A percentile compares a stretch with the other conserved stretches of the same genome.
These are phyloP conservation scores for Tricladium varicosporioides DNA, from an alignment of 2,329 filamentous ascomycete species.

Conservation along the genomic window DNA sequence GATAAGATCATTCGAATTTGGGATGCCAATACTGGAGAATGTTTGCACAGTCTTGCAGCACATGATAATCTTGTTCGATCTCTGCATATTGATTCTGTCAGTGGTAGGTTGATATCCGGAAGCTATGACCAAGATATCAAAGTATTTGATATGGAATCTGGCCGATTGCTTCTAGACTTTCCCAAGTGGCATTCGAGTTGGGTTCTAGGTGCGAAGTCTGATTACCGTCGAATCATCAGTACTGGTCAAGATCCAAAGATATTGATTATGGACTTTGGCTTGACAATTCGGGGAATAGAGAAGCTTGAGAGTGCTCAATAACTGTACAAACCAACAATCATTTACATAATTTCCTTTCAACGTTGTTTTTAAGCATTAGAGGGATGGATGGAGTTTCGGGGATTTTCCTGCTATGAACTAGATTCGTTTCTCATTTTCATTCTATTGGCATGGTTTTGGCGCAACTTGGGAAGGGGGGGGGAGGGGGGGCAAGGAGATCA, in stretches of 20 bases:
- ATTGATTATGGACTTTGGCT: constrained; percentile 88
- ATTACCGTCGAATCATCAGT: constrained; percentile 91
- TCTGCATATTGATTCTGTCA: constrained; percentile 84
- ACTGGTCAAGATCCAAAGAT: constrained; percentile 93
- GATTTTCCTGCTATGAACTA: not conserved
- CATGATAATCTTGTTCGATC: constrained; percentile 86
- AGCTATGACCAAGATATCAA: constrained; percentile 96
- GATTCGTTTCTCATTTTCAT: not conserved
- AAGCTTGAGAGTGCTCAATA: constrained; percentile 48
- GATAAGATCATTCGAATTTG: constrained; percentile 96
- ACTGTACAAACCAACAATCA: not conserved
- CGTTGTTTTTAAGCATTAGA: not conserved
- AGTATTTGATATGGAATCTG: constrained; percentile 84
- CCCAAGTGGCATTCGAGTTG: constrained; percentile 96
- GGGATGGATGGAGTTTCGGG: not conserved
- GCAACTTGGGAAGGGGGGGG: not conserved
- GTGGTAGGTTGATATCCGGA: constrained; percentile 82
- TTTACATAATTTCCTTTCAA: not conserved
- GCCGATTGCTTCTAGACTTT: constrained; percentile 76
- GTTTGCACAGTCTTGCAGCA: constrained; percentile 75
- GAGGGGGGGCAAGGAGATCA: not conserved
- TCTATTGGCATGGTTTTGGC: not conserved
- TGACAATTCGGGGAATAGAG: constrained; percentile 55
- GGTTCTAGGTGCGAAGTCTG: constrained; percentile 94
- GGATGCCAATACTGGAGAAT: constrained; percentile 85